phyloP scores from a whole-genome alignment of 2,329 filamentous ascomycete genomes.

The Cladosporium colombiae region DNA sequence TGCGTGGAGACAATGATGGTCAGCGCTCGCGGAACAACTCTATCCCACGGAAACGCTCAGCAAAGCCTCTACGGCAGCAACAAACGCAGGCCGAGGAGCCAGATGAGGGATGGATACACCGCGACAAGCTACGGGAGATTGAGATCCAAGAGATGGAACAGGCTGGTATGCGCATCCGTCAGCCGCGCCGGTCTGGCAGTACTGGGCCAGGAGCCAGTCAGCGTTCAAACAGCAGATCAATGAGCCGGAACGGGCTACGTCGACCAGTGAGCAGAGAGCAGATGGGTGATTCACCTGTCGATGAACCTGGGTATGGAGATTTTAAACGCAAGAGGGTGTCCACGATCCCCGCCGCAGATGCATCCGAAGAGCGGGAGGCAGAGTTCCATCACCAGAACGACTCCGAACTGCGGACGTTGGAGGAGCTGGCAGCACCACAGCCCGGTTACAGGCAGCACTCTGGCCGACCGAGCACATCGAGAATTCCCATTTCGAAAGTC shows the following conservation, averaged over 20 bases:
- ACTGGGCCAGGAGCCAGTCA: constrained; percentile 45
- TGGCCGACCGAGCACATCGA: constrained; percentile 60
- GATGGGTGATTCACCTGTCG: constrained; percentile 24
- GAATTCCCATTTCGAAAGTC: constrained; percentile 81
- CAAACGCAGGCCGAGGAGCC: constrained; percentile 8
- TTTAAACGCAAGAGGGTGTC: constrained; percentile 30
- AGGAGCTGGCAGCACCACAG: constrained; percentile 68
- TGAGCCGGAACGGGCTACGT: constrained; percentile 31
- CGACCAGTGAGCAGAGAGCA: constrained; percentile 30
- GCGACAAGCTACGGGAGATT: constrained; percentile 79
- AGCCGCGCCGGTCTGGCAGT: constrained; percentile 54
- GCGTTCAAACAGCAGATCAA: constrained; percentile 32
- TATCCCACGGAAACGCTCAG: constrained; percentile 17
- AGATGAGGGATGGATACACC: constrained; percentile 78
- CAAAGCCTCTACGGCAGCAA: constrained; percentile 12
- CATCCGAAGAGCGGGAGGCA: constrained; percentile 39
- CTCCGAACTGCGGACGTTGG: constrained; percentile 75
- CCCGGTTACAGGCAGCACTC: constrained; percentile 49
- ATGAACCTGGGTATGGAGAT: constrained; percentile 25
- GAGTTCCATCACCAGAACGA: constrained; percentile 49
- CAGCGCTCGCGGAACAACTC: constrained; percentile 14
- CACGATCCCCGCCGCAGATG: constrained; percentile 40
- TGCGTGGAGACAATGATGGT: constrained; percentile 15
- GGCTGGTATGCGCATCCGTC: constrained; percentile 65
- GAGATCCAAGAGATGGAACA: constrained; percentile 79